Percentiles rank a stretch among this genome's conserved stretches.
Conservation (phyloP, 148 eudicot genomes). For the Fagopyrum esculentum region DNA sequence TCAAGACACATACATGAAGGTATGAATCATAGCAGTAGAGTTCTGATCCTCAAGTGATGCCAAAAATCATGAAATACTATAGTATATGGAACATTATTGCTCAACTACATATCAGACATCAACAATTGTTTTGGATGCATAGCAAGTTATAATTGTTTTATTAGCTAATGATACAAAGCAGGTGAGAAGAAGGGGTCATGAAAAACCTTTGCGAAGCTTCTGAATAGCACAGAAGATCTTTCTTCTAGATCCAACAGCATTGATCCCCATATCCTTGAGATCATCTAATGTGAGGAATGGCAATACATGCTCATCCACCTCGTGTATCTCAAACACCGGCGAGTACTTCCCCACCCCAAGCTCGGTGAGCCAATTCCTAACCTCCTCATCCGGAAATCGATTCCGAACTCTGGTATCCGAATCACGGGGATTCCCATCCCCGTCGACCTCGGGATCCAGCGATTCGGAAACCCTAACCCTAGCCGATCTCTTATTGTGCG, state of each 20-base stretch:
- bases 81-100: too few species aligned
- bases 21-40: too few species aligned
- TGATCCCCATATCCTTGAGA: constrained; percentile 79
- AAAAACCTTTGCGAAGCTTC: constrained; percentile 43
- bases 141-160: not conserved
- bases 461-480: constrained; percentile 10
- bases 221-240: constrained; percentile 51
- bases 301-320: constrained; percentile 73
- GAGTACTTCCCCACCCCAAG: constrained; percentile 55
- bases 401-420: constrained; percentile 1
- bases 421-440: not conserved
- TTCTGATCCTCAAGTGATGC: not conserved
- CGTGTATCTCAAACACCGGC: constrained; percentile 62
- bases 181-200: not conserved
- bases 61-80: not conserved
- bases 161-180: not conserved
- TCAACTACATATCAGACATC: not conserved
- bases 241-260: constrained; percentile 64
- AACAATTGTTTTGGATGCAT: not conserved
- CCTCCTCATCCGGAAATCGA: constrained; percentile 21
- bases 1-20: too few species aligned
- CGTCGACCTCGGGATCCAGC: not conserved
- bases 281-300: constrained; percentile 61
- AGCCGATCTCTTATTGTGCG: constrained; percentile 9
- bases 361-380: constrained; percentile 48